phyloP scores from a whole-genome alignment of 2,329 filamentous ascomycete genomes.

The Pestalotiopsis fici region DNA sequence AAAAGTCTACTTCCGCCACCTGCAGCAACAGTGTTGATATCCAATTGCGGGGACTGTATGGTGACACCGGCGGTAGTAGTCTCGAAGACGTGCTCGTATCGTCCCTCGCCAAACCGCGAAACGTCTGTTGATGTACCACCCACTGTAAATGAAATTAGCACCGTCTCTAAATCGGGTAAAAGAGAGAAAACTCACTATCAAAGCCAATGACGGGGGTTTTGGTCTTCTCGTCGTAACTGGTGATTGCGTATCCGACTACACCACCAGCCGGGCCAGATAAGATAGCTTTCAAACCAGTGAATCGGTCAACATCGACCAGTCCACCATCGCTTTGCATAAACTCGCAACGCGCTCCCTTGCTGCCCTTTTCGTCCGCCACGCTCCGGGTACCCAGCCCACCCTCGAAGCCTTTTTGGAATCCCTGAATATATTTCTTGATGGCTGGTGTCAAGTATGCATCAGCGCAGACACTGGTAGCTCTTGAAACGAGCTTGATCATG shows the following conservation, averaged over 20 bases:
- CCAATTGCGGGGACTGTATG: slow-evolving; percentile 87
- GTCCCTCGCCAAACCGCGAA: slow-evolving; percentile 79
- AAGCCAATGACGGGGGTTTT: slow-evolving; percentile 89
- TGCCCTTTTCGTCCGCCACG: slow-evolving; percentile 65
- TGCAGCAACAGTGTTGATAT: slow-evolving; percentile 94
- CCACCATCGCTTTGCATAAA: slow-evolving; percentile 92
- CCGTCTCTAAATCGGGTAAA: not conserved
- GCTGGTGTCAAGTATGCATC: slow-evolving; percentile 81
- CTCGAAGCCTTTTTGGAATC: slow-evolving; percentile 78
- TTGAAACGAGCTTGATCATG: slow-evolving; percentile 82
- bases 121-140: slow-evolving; percentile 92
- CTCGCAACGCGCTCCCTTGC: slow-evolving; percentile 78
- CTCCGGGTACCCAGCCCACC: slow-evolving; percentile 78
- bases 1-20: slow-evolving; percentile 85
- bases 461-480: slow-evolving; percentile 76
- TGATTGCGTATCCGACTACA: slow-evolving; percentile 89
- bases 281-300: slow-evolving; percentile 84
- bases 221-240: slow-evolving; percentile 82
- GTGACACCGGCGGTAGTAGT: slow-evolving; percentile 93
- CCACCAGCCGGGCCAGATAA: slow-evolving; percentile 90
- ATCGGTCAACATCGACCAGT: slow-evolving; percentile 73
- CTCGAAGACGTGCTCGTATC: slow-evolving; percentile 92
- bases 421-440: slow-evolving; percentile 72
- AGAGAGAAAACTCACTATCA: slow-evolving; percentile 52
- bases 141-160: slow-evolving; percentile 21